Evolutionary conservation across 768 basidiomycete genomes (phyloP), one percentile per base, ranked within the genome.

Genomic region (Phylloporus sp.): DNA sequence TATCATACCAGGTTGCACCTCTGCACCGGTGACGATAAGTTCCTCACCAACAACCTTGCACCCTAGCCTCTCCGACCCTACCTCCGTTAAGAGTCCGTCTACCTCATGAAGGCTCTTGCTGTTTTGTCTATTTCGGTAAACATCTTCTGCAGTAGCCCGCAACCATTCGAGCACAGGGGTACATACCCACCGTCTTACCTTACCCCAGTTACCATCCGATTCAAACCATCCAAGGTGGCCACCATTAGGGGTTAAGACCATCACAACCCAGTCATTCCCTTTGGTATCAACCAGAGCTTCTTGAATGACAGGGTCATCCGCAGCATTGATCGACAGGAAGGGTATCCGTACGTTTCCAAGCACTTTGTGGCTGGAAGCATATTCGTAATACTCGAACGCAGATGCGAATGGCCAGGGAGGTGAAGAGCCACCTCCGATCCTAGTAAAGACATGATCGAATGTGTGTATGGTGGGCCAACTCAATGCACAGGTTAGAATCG

Each of bases 171-270:
- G 61, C 6, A 86, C 81, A 8, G 86, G 87, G 50, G 73, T 68
- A n/a, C 72, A 79, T 40, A 84, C 72, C 86, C 87, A 90, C 42
- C 86, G 70, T 42, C 46, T 56, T 38, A 66, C 61, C 50, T 54
- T 55, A 44, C 64, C 50, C 55, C 63, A 67, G 27, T 46, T 57
- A 21, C 63, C 60, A 29, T 71, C 71, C 23, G 72, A 64, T 65
- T 86, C 77, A 55, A 89, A 90, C 88, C 88, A 94, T 29, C 90
- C 90, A 13, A 91, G 72, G 68, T 90, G 88, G 0, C 88, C 87
- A 1, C 87, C 90, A 18, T 71, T 66, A 24, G 70, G 64, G 0
- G 90, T 89, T 38, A 83, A 59, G 18, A 70, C 80, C 69, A 84
- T 79, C 4, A 78, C 70, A 13, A 82, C 75, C 58, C 75, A 75